phyloP scores from a whole-genome alignment of 768 basidiomycete genomes.

The Suillus sp. region DNA sequence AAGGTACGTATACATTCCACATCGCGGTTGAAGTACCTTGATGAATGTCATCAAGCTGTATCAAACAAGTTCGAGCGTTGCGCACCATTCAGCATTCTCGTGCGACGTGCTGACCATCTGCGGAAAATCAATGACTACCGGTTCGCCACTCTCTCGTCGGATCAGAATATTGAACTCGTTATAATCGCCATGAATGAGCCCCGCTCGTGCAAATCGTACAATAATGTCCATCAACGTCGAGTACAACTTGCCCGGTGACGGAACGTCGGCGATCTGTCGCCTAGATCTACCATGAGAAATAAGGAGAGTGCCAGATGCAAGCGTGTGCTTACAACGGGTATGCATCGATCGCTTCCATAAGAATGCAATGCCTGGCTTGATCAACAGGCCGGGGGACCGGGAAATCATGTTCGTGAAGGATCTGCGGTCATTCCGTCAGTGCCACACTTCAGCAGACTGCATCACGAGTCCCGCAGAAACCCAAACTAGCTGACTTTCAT shows the following conservation, averaged over 20 bases:
- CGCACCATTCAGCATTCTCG: constrained; percentile 93
- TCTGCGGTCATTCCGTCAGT: constrained; percentile 45
- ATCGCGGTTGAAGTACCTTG: constrained; percentile 98
- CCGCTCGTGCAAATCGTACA: constrained; percentile 89
- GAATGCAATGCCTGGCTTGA: constrained; percentile 90
- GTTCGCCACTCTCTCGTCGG: constrained; percentile 69
- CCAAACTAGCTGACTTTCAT: constrained; percentile 72
- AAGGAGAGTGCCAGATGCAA: neutral
- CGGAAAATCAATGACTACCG: constrained; percentile 96
- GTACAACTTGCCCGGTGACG: constrained; percentile 88
- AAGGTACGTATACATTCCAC: constrained; percentile 95
- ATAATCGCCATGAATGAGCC: constrained; percentile 98
- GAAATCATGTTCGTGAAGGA: constrained; percentile 88
- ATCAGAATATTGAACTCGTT: constrained; percentile 99
- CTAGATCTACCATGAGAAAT: constrained; percentile 39
- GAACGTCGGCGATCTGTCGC: constrained; percentile 83
- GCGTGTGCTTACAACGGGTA: constrained; percentile 76
- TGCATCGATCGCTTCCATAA: constrained; percentile 96
- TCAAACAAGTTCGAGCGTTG: constrained; percentile 14
- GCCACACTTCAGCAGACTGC: neutral
- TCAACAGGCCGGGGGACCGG: constrained; percentile 94
- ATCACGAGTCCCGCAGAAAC: neutral
- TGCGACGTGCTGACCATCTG: constrained; percentile 99
- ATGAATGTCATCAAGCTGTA: constrained; percentile 15
- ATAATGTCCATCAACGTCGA: constrained; percentile 93